Conservation (phyloP, 768 basidiomycete genomes). For the Tricholoma sp. region DNA sequence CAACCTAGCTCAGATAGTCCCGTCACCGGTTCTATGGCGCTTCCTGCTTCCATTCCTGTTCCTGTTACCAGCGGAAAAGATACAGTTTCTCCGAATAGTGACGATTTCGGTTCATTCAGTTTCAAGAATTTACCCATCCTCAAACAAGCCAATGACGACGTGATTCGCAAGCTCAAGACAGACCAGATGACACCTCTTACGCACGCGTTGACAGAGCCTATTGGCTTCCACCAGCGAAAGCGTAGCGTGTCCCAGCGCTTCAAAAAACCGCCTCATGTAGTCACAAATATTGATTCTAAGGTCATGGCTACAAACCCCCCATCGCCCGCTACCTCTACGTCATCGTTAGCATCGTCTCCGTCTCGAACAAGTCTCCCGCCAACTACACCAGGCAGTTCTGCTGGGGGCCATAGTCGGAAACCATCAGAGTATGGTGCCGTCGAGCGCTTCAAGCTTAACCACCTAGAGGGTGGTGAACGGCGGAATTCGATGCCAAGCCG, state of each 20-base stretch:
- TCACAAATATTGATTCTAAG: conserved; percentile 65
- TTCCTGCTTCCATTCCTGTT: conserved; percentile 39
- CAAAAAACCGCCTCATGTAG: conserved; percentile 77
- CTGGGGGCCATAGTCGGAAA: conserved; percentile 65
- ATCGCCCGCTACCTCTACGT: conserved; percentile 88
- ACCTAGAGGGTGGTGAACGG: conserved; percentile 72
- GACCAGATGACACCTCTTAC: conserved; percentile 80
- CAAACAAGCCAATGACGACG: conserved; percentile 98
- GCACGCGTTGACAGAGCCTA: conserved; percentile 66
- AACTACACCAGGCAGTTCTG: conserved; percentile 60
- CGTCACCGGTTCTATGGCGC: conserved; percentile 32
- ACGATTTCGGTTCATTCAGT: conserved; percentile 96
- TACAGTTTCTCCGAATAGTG: conserved; percentile 48
- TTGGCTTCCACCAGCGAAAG: conserved; percentile 53
- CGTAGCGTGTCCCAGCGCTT: conserved; percentile 78
- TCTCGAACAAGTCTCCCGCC: conserved; percentile 71
- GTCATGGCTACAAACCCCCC: conserved; percentile 69
- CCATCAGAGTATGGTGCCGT: conserved; percentile 87
- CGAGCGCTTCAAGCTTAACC: conserved; percentile 81
- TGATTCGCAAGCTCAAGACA: conserved; percentile 91
- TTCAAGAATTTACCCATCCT: conserved; percentile 96
- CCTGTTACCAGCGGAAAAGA: conserved; percentile 32
- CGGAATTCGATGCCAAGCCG: conserved; percentile 85
- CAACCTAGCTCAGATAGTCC: conserved; percentile 46
- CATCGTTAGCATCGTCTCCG: conserved; percentile 86